phyloP scores from a whole-genome alignment of 768 basidiomycete species.

The Exsudoporus frostii region DNA sequence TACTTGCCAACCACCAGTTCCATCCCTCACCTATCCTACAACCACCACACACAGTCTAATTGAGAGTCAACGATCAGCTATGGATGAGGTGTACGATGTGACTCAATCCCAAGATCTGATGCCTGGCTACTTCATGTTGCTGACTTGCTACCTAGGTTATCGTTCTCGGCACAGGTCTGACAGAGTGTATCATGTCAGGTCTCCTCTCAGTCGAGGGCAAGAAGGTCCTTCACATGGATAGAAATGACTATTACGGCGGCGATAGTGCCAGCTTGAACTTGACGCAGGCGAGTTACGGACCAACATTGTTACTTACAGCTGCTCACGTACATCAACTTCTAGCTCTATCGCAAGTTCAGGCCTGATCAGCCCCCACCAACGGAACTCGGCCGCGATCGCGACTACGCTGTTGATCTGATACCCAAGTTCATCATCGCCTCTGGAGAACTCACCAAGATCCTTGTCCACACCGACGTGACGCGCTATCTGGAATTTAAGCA shows the following conservation, averaged over 20 bases:
- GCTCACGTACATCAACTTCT: constrained; percentile 23
- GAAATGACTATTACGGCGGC: constrained; percentile 98
- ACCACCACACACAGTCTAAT: constrained; percentile 8
- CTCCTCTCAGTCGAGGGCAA: constrained; percentile 98
- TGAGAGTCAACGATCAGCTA: constrained; percentile 36
- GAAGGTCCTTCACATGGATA: constrained; percentile 98
- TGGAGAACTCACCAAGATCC: constrained; percentile 95
- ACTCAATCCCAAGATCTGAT: constrained; percentile 21
- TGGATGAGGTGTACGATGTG: constrained; percentile 99
- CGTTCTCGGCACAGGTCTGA: constrained; percentile 94
- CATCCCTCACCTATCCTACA: constrained; percentile 9
- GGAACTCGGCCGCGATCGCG: constrained; percentile 92
- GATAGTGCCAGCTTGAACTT: constrained; percentile 96
- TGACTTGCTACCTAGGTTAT: constrained; percentile 55
- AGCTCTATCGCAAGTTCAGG: constrained; percentile 97
- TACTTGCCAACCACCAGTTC: constrained; percentile 15
- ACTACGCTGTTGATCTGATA: constrained; percentile 96
- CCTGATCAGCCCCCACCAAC: constrained; percentile 69
- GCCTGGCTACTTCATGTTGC: constrained; percentile 2
- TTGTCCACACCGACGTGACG: constrained; percentile 98
- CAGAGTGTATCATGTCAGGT: constrained; percentile 98
- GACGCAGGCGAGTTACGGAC: constrained; percentile 69
- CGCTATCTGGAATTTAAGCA: constrained; percentile 99
- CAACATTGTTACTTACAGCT: constrained; percentile 1
- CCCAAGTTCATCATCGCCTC: constrained; percentile 99